Conservation (phyloP, 2,329 filamentous ascomycete species). For the Ceratocystis destructans region DNA sequence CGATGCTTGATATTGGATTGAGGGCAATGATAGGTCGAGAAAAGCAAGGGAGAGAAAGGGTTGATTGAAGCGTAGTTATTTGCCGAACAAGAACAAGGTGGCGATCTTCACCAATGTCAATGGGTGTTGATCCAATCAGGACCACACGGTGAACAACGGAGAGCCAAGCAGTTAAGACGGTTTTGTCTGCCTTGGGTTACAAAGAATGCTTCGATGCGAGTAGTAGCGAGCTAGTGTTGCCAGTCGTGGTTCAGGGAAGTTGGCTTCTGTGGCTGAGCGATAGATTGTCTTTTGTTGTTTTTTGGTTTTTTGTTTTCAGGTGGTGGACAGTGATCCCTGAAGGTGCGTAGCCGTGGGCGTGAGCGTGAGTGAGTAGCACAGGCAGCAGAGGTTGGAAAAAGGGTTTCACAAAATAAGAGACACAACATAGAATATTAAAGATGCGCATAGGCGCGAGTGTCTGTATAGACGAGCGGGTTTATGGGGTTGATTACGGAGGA, state of each 20-base stretch:
- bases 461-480: not conserved
- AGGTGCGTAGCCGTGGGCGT: not conserved
- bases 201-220: not conserved
- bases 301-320: not conserved
- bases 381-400: not conserved
- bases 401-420: not conserved
- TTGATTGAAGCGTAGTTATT: no score
- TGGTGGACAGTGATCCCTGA: not conserved
- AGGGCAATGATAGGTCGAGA: not conserved
- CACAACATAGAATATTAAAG: not conserved
- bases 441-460: not conserved
- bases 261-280: constrained; percentile 5
- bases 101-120: no score
- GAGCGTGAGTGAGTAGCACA: not conserved
- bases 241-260: not conserved
- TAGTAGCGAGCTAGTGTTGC: not conserved
- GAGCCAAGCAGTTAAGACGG: not conserved
- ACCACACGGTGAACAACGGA: no score
- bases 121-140: no score
- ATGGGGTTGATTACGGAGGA: not conserved
- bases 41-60: no score
- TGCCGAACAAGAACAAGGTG: no score
- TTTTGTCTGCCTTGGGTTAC: not conserved
- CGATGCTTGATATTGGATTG: not conserved
- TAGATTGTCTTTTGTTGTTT: not conserved